phyloP scores from a whole-genome alignment of 176 grass and related monocot genomes.

The Oryza longistaminata region DNA sequence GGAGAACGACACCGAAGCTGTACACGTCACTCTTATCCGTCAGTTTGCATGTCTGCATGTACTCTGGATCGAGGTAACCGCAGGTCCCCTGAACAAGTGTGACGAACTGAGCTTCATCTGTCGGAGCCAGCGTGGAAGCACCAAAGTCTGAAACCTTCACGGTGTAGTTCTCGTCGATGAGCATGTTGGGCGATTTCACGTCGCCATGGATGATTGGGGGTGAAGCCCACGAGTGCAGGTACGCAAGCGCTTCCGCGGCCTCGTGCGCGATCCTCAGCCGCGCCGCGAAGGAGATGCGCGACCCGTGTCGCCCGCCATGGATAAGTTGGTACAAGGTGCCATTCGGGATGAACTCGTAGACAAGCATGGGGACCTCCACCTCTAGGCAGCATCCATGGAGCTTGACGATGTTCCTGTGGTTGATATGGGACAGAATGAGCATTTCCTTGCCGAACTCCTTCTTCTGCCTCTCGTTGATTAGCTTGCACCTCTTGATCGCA shows the following conservation, averaged over 20 bases:
- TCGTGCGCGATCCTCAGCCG: conserved; percentile 55
- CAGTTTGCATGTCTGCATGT: conserved; percentile 43
- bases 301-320: not conserved
- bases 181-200: conserved; percentile 63
- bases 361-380: conserved; percentile 59
- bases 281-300: conserved; percentile 12
- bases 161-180: conserved; percentile 48
- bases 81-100: conserved; percentile 61
- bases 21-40: conserved; percentile 67
- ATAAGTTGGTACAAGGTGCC: conserved; percentile 54
- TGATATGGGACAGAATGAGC: not conserved
- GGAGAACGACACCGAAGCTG: conserved; percentile 60
- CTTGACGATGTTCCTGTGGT: conserved; percentile 59
- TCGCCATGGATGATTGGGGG: conserved; percentile 62
- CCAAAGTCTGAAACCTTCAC: conserved; percentile 64
- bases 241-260: conserved; percentile 59
- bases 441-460: not conserved
- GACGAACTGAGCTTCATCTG: conserved; percentile 48
- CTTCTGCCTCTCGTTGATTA: not conserved
- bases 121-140: conserved; percentile 45
- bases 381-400: conserved; percentile 61
- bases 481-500: conserved; percentile 23
- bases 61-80: conserved; percentile 65
- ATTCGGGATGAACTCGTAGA: conserved; percentile 57
- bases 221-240: conserved; percentile 59